These are phyloP conservation scores for Xylaria sp. DNA, from an alignment of 2,329 filamentous ascomycete species.

Conservation along the genomic window DNA sequence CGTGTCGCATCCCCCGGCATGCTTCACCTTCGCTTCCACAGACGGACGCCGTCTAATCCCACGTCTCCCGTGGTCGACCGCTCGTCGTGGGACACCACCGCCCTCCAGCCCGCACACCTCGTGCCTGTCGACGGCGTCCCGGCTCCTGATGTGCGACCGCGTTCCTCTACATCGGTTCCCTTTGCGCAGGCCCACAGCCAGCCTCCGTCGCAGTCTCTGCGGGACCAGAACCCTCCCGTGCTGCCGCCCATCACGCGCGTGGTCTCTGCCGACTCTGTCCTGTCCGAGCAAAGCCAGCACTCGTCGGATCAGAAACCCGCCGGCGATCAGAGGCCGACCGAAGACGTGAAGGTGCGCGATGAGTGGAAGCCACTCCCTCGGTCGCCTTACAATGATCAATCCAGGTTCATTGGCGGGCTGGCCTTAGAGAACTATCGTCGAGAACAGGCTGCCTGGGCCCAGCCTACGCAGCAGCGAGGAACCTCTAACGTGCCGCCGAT, in stretches of 20 bases:
- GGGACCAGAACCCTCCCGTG: constrained; percentile 48
- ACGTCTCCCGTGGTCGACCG: constrained; percentile 64
- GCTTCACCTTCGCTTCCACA: constrained; percentile 69
- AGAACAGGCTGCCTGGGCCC: constrained; percentile 48
- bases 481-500: constrained; percentile 24
- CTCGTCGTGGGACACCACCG: constrained; percentile 53
- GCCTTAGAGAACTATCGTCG: constrained; percentile 64
- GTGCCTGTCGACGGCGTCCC: constrained; percentile 58
- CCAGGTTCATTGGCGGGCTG: constrained; percentile 66
- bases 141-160: constrained; percentile 58
- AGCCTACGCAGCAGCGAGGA: constrained; percentile 39
- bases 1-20: constrained; percentile 49
- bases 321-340: constrained; percentile 11
- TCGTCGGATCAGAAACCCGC: constrained; percentile 11
- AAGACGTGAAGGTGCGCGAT: constrained; percentile 30
- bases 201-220: constrained; percentile 51
- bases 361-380: constrained; percentile 49
- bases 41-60: constrained; percentile 66
- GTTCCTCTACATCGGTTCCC: constrained; percentile 44
- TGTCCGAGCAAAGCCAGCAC: constrained; percentile 40
- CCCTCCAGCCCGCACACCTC: constrained; percentile 56
- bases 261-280: constrained; percentile 55
- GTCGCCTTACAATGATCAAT: constrained; percentile 53
- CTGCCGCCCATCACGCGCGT: constrained; percentile 62
- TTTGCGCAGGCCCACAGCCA: constrained; percentile 52